Evolutionary conservation across 805 yeast species (phyloP).

Genomic region (Ogataea nonfermentans): DNA sequence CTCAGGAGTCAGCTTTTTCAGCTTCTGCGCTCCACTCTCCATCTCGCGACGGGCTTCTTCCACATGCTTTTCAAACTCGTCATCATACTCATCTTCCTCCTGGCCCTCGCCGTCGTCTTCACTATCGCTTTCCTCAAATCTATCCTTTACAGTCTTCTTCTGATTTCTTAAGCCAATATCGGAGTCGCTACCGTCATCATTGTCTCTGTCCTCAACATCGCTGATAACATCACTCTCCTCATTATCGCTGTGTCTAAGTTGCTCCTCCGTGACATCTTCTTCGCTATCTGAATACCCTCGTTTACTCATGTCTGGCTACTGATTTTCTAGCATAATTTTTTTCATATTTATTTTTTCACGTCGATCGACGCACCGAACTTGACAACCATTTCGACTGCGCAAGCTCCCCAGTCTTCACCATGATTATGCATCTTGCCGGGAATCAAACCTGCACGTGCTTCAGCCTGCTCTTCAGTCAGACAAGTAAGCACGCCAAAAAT

Average conservation of each 20-base stretch:
- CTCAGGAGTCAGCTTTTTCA: constrained; percentile 56
- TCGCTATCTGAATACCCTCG: constrained; percentile 14
- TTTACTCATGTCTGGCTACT: constrained; percentile 3
- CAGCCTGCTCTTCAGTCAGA: constrained; percentile 91
- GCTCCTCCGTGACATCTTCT: not conserved
- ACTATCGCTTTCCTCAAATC: constrained; percentile 10
- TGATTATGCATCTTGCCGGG: constrained; percentile 85
- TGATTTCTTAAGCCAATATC: constrained; percentile 3
- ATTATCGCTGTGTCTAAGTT: not conserved
- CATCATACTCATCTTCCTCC: constrained; percentile 13
- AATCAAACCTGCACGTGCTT: constrained; percentile 82
- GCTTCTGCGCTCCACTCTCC: constrained; percentile 38
- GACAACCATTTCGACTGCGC: constrained; percentile 91
- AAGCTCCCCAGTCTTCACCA: constrained; percentile 98
- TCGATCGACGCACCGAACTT: constrained; percentile 34
- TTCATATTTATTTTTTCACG: constrained; percentile 2
- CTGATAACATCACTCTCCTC: not conserved
- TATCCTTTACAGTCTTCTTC: constrained; percentile 11
- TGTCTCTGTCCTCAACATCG: constrained; percentile 5
- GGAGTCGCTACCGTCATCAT: constrained; percentile 14
- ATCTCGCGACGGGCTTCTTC: constrained; percentile 19
- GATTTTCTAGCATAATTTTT: constrained; percentile 1
- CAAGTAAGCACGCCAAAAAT: constrained; percentile 94
- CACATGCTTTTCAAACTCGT: constrained; percentile 22
- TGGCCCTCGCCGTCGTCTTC: constrained; percentile 10